Conservation (phyloP, 2,329 filamentous ascomycete genomes). For the Chaetomiaceae sp. region DNA sequence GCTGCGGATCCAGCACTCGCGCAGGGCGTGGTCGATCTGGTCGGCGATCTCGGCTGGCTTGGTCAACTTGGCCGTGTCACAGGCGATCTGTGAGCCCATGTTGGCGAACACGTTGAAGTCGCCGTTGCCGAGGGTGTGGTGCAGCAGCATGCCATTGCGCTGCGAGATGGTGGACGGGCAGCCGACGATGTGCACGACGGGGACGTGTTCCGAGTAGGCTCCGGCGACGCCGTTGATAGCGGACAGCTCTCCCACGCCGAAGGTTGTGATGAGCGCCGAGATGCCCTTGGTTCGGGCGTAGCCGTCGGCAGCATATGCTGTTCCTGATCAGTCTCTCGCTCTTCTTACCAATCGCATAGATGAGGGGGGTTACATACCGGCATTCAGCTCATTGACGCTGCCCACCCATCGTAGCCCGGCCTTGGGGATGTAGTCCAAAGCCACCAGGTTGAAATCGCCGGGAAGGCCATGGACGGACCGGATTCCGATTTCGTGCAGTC, state of each 20-base stretch:
- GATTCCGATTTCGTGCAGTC: slow-evolving; percentile 60
- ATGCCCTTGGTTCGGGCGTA: slow-evolving; percentile 71
- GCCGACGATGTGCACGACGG: slow-evolving; percentile 65
- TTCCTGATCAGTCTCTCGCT: not conserved
- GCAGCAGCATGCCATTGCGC: slow-evolving; percentile 47
- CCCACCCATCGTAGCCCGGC: slow-evolving; percentile 60
- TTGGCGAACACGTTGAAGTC: slow-evolving; percentile 79
- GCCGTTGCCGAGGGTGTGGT: slow-evolving; percentile 71
- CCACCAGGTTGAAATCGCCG: slow-evolving; percentile 67
- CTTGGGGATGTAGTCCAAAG: slow-evolving; percentile 61
- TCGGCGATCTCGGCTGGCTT: slow-evolving; percentile 64
- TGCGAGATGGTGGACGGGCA: slow-evolving; percentile 47
- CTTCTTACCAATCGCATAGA: not conserved
- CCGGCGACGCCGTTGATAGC: slow-evolving; percentile 70
- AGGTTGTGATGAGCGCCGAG: slow-evolving; percentile 67
- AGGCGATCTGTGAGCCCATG: slow-evolving; percentile 71
- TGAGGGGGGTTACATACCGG: slow-evolving; percentile 43
- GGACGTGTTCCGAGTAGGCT: slow-evolving; percentile 68
- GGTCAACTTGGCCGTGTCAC: slow-evolving; percentile 65
- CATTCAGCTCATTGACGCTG: slow-evolving; percentile 70
- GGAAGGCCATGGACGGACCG: slow-evolving; percentile 65
- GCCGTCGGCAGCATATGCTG: slow-evolving; percentile 74
- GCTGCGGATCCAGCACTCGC: slow-evolving; percentile 67
- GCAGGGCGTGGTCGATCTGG: slow-evolving; percentile 73
- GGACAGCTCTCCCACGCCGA: slow-evolving; percentile 71